phyloP scores from a whole-genome alignment of 2,329 filamentous ascomycete genomes.

The Cryphonectria naterciae region DNA sequence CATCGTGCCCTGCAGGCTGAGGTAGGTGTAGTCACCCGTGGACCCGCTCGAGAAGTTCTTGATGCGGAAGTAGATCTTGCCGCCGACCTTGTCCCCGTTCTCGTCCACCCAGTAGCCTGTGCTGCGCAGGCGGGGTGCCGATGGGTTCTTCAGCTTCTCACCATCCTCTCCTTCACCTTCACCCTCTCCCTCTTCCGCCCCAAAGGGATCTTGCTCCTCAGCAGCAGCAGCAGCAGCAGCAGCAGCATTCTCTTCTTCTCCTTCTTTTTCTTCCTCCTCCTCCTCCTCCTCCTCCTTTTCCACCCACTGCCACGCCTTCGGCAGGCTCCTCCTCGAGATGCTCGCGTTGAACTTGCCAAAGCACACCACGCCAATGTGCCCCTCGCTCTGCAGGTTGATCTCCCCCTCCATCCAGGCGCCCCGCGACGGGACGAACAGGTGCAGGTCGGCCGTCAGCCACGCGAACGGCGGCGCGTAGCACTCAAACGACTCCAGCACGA shows the following conservation, averaged over 20 bases:
- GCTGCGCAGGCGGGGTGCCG: constrained; percentile 56
- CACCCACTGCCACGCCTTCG: constrained; percentile 79
- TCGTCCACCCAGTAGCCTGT: constrained; percentile 78
- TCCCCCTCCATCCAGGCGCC: constrained; percentile 78
- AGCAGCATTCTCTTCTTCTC: not conserved
- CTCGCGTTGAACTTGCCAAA: constrained; percentile 92
- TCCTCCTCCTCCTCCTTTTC: constrained; percentile 55
- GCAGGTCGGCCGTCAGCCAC: constrained; percentile 86
- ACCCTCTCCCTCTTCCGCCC: constrained; percentile 35
- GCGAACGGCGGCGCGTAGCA: constrained; percentile 87
- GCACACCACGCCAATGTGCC: constrained; percentile 85
- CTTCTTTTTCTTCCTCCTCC: constrained; percentile 26
- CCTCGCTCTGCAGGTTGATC: constrained; percentile 85
- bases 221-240: not conserved
- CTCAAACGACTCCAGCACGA: constrained; percentile 59
- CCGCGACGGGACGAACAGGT: constrained; percentile 77
- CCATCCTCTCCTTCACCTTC: constrained; percentile 34
- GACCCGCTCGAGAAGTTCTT: constrained; percentile 82
- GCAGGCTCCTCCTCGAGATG: constrained; percentile 77
- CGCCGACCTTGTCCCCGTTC: constrained; percentile 69
- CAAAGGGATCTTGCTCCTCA: constrained; percentile 35
- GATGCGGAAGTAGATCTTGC: constrained; percentile 76
- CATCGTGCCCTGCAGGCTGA: constrained; percentile 90
- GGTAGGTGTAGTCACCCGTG: constrained; percentile 75
- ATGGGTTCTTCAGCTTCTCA: constrained; percentile 51